A percentile compares a stretch with the other conserved stretches of the same genome.
phyloP scores from a whole-genome alignment of 1,139 yeast genomes.

The Blastobotrys indianensis region DNA sequence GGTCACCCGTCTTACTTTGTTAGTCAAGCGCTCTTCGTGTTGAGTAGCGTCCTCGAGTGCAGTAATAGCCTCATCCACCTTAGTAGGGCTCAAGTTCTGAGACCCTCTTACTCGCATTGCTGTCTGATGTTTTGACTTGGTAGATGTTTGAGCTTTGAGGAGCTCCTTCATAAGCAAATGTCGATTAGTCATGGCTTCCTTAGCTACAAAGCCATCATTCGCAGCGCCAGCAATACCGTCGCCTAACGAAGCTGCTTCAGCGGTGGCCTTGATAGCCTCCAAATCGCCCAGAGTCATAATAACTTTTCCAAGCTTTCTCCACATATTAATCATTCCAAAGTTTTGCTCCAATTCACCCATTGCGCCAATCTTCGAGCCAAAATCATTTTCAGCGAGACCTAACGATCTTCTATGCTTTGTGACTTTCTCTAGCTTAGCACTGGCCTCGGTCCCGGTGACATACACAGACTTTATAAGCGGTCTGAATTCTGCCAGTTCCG shows the following conservation, averaged over 20 bases:
- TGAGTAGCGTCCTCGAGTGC: conserved; percentile 76
- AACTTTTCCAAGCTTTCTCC: conserved; percentile 72
- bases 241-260: conserved; percentile 68
- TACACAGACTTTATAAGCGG: conserved; percentile 82
- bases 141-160: conserved; percentile 66
- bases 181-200: conserved; percentile 88
- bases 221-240: conserved; percentile 64
- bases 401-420: conserved; percentile 52
- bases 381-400: conserved; percentile 54
- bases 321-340: conserved; percentile 70
- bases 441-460: conserved; percentile 51
- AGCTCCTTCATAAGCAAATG: conserved; percentile 89
- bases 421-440: conserved; percentile 49
- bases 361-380: conserved; percentile 52
- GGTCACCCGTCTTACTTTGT: conserved; percentile 75
- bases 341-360: conserved; percentile 51
- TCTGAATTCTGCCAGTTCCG: conserved; percentile 74
- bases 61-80: conserved; percentile 84
- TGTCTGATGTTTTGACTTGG: conserved; percentile 62
- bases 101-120: conserved; percentile 73
- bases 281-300: conserved; percentile 69
- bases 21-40: conserved; percentile 64
- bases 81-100: conserved; percentile 73
- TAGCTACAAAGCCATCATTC: conserved; percentile 77
- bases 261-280: conserved; percentile 64